phyloP scores from a whole-genome alignment of 306 rosid genomes.

The Hippophae tibetana region DNA sequence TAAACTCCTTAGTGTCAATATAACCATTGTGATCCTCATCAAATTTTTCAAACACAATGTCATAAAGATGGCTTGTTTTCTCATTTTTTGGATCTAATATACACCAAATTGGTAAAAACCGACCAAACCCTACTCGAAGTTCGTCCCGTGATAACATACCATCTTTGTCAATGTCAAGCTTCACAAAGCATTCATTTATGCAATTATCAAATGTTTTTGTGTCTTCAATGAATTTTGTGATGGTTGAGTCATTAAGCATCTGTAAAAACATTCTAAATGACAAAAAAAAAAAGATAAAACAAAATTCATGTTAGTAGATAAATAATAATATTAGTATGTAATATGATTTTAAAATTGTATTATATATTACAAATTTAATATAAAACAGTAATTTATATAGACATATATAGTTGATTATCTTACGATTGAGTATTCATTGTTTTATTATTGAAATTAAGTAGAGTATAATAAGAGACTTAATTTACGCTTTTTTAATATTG shows the following conservation, averaged over 20 bases:
- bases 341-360: too few relatives aligned
- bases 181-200: slow-evolving; percentile 27
- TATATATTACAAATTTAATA: too few relatives aligned
- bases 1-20: slow-evolving; percentile 32
- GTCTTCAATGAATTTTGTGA: slow-evolving; percentile 34
- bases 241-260: slow-evolving; percentile 31
- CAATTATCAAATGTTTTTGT: slow-evolving; percentile 24
- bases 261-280: slow-evolving; percentile 27
- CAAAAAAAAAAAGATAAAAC: background rate
- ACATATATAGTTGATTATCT: too few relatives aligned
- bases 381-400: too few relatives aligned
- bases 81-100: slow-evolving; percentile 17
- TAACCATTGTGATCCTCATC: slow-evolving; percentile 38
- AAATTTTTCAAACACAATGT: slow-evolving; percentile 29
- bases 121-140: slow-evolving; percentile 24
- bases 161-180: slow-evolving; percentile 29
- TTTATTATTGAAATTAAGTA: too few relatives aligned
- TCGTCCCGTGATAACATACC: slow-evolving; percentile 37
- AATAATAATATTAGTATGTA: too few relatives aligned
- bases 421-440: too few relatives aligned
- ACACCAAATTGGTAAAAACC: slow-evolving; percentile 33
- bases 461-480: too few relatives aligned
- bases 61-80: slow-evolving; percentile 6
- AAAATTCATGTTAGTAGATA: too few relatives aligned
- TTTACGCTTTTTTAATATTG: too few relatives aligned